Evolutionary conservation across 106 monocot genomes (phyloP).

Genomic region (Alisma plantagoaquatica): DNA sequence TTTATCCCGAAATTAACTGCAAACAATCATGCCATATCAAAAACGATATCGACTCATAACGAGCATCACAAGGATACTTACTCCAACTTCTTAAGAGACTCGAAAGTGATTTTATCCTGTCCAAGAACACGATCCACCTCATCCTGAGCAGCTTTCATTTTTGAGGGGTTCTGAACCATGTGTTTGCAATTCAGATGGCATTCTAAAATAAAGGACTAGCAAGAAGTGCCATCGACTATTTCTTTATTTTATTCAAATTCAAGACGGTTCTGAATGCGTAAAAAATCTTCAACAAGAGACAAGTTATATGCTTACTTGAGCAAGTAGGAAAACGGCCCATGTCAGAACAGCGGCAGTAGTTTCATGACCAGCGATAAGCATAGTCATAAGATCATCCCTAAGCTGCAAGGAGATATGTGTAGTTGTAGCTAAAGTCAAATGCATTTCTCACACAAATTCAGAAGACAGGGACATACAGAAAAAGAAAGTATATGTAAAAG

Average conservation of each 20-base stretch:
- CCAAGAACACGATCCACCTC: slow-evolving; percentile 78
- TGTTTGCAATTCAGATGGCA: too few species aligned
- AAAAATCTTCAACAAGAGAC: too few species aligned
- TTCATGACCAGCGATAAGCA: slow-evolving; percentile 99
- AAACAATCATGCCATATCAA: too few species aligned
- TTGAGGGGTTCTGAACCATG: slow-evolving; percentile 67
- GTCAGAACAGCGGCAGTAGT: slow-evolving; percentile 99
- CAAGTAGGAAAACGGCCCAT: slow-evolving; percentile 84
- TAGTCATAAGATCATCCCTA: slow-evolving; percentile 98
- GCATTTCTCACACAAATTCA: background rate
- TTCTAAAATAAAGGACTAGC: background rate
- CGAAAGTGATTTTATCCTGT: slow-evolving; percentile 30
- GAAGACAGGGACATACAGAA: background rate
- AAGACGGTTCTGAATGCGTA: too few species aligned
- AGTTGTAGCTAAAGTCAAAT: slow-evolving; percentile 1
- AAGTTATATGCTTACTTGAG: slow-evolving; percentile 76
- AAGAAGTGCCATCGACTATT: background rate
- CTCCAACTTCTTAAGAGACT: slow-evolving; percentile 58
- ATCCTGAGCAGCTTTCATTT: slow-evolving; percentile 89
- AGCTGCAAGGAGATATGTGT: slow-evolving; percentile 31
- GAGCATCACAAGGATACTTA: too few species aligned
- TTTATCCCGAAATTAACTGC: too few species aligned
- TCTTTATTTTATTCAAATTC: background rate
- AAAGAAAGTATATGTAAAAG: background rate
- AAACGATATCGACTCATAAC: too few species aligned